Evolutionary conservation across 2,329 filamentous ascomycete genomes (phyloP).

Genomic region (Diaporthe citrichinensis): DNA sequence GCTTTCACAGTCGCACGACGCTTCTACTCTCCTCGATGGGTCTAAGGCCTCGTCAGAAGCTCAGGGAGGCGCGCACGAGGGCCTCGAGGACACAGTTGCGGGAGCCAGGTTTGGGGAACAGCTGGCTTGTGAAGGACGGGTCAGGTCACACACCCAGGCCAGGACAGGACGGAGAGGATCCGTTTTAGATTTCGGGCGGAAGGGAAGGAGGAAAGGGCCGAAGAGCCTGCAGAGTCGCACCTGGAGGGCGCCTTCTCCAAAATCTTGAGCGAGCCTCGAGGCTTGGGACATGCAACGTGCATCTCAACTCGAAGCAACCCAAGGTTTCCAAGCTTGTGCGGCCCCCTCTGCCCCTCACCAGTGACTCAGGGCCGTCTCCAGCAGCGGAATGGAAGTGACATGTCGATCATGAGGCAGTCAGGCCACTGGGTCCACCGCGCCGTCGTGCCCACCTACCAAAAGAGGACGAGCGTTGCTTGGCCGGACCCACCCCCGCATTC

Average conservation of each 20-base stretch:
- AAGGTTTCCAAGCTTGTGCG: background rate
- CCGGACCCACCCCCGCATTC: conserved; percentile 40
- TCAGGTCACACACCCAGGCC: conserved; percentile 4
- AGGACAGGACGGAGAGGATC: conserved; percentile 2
- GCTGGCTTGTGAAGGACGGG: conserved; percentile 25
- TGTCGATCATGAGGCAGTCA: conserved; percentile 35
- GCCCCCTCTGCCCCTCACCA: conserved; percentile 3
- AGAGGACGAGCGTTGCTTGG: background rate
- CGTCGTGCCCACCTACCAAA: conserved; percentile 26
- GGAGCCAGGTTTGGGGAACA: background rate
- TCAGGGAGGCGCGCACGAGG: background rate
- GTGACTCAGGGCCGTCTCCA: background rate
- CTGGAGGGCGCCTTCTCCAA: background rate
- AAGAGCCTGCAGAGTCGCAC: conserved; percentile 2
- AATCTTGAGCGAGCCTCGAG: background rate
- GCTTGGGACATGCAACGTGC: conserved; percentile 2
- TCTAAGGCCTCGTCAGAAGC: conserved; percentile 6
- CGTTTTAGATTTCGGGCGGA: conserved; percentile 22
- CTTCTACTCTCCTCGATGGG: background rate
- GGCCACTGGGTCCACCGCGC: conserved; percentile 20
- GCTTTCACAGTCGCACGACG: background rate
- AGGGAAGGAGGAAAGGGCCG: conserved; percentile 39
- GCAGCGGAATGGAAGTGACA: conserved; percentile 15
- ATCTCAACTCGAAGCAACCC: conserved; percentile 26
- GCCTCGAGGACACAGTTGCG: conserved; percentile 2